A percentile compares a stretch with the other conserved stretches of the same genome.
Evolutionary conservation across 176 grass and related monocot species (phyloP).

Genomic region (Cenchrus purpureus): DNA sequence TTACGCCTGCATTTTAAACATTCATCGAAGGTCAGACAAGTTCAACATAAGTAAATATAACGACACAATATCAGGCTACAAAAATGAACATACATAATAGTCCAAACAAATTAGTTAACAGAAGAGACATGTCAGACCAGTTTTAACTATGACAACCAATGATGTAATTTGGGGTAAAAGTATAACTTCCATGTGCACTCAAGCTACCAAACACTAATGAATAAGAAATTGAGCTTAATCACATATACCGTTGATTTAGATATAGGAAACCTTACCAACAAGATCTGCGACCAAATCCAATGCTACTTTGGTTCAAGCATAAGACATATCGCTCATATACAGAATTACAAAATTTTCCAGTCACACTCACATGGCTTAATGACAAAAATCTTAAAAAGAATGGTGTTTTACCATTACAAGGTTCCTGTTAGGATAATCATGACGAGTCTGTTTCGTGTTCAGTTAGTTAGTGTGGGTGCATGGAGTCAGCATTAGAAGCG

Average conservation of each 20-base stretch:
- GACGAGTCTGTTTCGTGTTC: too few species aligned
- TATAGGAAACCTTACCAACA: neutral
- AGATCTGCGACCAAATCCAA: neutral
- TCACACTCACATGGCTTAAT: too few species aligned
- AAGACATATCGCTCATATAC: neutral
- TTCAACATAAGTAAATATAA: slow-evolving; percentile 25
- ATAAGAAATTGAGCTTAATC: neutral
- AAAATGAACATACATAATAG: neutral
- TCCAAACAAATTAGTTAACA: neutral
- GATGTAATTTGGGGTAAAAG: neutral
- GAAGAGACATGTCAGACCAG: neutral
- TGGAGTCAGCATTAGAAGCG: too few species aligned
- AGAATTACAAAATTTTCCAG: too few species aligned
- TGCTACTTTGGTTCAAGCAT: too few species aligned
- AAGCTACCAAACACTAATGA: too few species aligned
- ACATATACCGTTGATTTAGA: neutral
- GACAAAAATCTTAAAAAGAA: neutral
- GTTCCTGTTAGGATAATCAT: too few species aligned
- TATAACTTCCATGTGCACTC: neutral
- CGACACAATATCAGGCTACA: too few species aligned
- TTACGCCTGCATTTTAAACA: too few species aligned
- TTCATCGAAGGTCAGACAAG: slow-evolving; percentile 9
- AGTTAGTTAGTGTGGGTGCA: too few species aligned
- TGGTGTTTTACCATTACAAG: neutral
- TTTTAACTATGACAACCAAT: neutral